Base-by-base conservation (phyloP, 768 basidiomycete genomes). In the Pulveroboletus sp. region DNA sequence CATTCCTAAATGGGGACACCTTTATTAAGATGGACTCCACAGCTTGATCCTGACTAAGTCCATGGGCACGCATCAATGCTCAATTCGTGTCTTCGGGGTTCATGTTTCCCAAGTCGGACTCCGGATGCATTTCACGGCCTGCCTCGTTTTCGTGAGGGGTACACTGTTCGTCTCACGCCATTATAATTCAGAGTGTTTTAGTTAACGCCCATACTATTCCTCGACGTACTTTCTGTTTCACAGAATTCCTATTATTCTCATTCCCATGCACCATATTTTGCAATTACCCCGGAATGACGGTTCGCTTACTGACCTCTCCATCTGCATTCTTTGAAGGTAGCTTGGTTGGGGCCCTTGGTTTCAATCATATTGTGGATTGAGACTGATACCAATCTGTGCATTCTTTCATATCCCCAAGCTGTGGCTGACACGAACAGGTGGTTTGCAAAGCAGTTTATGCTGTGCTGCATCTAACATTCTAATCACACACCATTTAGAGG, bases 401-500 rank as follows among this genome's bases (percentile, higher is more conserved):
- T 54, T 32, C 29, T 30, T 52, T 56, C 49, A 44, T 52, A 45
- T 50, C 35, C 31, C 50, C 55, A 53, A 55, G 53, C 54, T 62
- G 57, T 64, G 57, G 45, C 56, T 56, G 30, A 54, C 45, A 35
- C 38, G 55, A 43, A 49, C 31, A 27, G 48, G 48, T 47, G 49
- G 40, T 54, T 51, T 47, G 45, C 54, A 59, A 57, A 53, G 43
- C 51, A 43, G 49, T 30, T 32, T 26, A n/a, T 62, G 64, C 64
- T 62, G 60, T 65, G 63, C 60, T 56, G 43, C 55, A 37, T 56
- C 45, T 60, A 57, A 54, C 60, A 62, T 64, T 65, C 64, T 51
- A 56, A 60, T 60, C 54, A 53, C 24, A 44, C 54, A 66, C 56
- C 60, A 65, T 65, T 62, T 64, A 60, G 46, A 51, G 62, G 54